Evolutionary conservation across 2,329 filamentous ascomycete species (phyloP), one percentile per base, ranked within the genome.

Genomic region (Parastagonospora nodorum): DNA sequence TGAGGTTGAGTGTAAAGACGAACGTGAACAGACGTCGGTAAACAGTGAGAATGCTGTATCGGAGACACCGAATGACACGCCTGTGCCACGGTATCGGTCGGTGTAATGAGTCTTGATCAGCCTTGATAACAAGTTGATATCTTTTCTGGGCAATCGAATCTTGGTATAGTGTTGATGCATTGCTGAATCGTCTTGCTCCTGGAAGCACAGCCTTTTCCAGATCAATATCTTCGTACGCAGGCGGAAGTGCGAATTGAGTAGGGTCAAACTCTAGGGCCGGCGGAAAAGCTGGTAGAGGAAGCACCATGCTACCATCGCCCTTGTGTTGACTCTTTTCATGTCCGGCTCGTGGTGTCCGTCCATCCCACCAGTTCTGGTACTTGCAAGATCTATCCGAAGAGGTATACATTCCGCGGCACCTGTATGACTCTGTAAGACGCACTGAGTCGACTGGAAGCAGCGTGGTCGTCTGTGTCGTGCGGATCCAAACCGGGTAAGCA

Each of bases 11-110:
- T 30, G 77, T 19, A 54, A 77, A 71, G 36, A 77, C 63, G 15
- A 77, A 45, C 4, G 73, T 68, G 56, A 79, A 79, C 30, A 80
- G 68, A 27, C 75, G 71, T 27, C 74, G 69, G 58, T 78, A 79
- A 11, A 65, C 66, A 1, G 57, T 64, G 37, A 66, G 57, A 45
- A 63, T 10, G 14, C 48, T 57, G 33, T 60, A 58, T 1, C 53
- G 52, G 4, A 69, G 32, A 36, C 52, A 30, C 28, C 67, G 57
- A 27, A 67, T 2, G n/a, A 61, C 7, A 24, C 50, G 42, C 2
- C 38, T 57, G 45, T 33, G 27, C 11, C 27, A 10, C 15, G 47
- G 48, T 50, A 58, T 63, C 14, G 47, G 16, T 38, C 57, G 45
- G 8, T 45, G 14, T 16, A n/a, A 10, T 38, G 14, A 15, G 7